phyloP scores from a whole-genome alignment of 805 yeast genomes.

The Candida berthetii region DNA sequence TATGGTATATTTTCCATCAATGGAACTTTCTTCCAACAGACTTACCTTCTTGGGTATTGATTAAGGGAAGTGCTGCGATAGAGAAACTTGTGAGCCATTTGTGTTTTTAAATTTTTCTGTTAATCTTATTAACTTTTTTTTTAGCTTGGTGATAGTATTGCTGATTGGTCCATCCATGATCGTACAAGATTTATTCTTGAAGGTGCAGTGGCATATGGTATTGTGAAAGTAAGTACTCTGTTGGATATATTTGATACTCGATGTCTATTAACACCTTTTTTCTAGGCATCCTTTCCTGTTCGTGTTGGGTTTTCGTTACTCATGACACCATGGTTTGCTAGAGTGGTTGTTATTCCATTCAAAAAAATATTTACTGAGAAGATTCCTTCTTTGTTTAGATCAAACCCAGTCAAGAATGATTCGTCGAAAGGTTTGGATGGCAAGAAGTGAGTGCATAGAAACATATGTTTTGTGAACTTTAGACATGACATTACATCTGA shows the following conservation, averaged over 20 bases:
- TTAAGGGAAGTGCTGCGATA: slow-evolving; percentile 51
- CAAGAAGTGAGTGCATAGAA: no score
- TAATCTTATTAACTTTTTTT: slow-evolving; percentile 13
- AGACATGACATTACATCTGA: no score
- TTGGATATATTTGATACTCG: no score
- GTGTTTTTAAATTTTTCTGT: slow-evolving; percentile 20
- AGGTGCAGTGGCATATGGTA: slow-evolving; percentile 71
- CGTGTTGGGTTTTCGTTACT: slow-evolving; percentile 44
- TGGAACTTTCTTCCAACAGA: slow-evolving; percentile 47
- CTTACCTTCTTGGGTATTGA: slow-evolving; percentile 54
- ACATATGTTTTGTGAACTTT: no score
- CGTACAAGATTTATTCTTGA: slow-evolving; percentile 53
- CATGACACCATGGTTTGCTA: slow-evolving; percentile 54
- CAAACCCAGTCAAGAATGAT: neutral
- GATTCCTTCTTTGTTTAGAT: neutral
- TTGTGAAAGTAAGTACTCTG: slow-evolving; percentile 44
- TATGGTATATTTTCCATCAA: slow-evolving; percentile 64
- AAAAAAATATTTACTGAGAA: slow-evolving; percentile 16
- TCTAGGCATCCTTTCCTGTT: slow-evolving; percentile 42
- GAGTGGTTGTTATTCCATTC: slow-evolving; percentile 42
- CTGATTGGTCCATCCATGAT: slow-evolving; percentile 35
- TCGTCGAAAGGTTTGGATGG: no score
- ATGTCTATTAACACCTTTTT: neutral
- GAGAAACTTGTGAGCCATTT: slow-evolving; percentile 38
- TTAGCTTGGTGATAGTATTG: slow-evolving; percentile 16